Evolutionary conservation across 2,329 filamentous ascomycete species (phyloP).

Genomic region (Clonostachys sp.): DNA sequence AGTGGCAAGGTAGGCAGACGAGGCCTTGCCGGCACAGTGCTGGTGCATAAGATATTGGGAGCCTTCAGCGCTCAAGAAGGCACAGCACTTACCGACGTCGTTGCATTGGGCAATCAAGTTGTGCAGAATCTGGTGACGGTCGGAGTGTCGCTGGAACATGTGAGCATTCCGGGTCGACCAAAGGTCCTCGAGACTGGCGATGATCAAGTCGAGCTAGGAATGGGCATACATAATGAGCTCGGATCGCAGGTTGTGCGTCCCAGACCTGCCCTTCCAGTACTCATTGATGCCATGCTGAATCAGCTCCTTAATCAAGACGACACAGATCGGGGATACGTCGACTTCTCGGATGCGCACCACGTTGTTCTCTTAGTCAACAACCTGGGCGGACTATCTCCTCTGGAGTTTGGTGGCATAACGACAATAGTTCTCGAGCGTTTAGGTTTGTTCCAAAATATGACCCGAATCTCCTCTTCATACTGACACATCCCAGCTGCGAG

Average conservation of each 20-base stretch:
- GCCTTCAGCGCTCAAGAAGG: not conserved
- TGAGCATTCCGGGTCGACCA: not conserved
- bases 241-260: not conserved
- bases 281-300: not conserved
- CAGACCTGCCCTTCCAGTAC: not conserved
- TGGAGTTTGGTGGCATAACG: not conserved
- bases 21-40: constrained; percentile 42
- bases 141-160: not conserved
- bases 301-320: not conserved
- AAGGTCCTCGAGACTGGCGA: not conserved
- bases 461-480: too few species aligned
- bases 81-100: too few species aligned
- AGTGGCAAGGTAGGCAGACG: constrained; percentile 40
- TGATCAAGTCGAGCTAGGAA: not conserved
- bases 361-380: not conserved
- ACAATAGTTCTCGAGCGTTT: not conserved
- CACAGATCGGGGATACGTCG: not conserved
- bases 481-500: not conserved
- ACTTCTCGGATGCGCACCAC: not conserved
- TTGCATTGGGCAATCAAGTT: not conserved
- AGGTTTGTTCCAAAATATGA: too few species aligned
- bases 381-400: not conserved
- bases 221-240: constrained; percentile 1
- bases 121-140: not conserved
- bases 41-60: not conserved